Percentiles rank a stretch among this genome's conserved stretches.
Evolutionary conservation across 257 asterid genomes (phyloP).

Genomic region (Jacaranda copaia): DNA sequence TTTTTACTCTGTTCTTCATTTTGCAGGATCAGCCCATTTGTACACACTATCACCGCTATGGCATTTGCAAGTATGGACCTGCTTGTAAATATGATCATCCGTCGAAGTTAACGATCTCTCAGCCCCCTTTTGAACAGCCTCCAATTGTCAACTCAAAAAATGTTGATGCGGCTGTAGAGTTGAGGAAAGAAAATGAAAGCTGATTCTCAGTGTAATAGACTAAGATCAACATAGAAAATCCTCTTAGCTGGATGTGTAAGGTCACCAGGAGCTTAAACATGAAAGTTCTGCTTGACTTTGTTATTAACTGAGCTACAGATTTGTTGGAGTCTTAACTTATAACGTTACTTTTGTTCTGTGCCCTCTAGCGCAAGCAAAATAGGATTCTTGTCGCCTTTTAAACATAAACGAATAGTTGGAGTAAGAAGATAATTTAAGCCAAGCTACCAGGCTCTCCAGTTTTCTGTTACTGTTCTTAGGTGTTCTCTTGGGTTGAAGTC

Average conservation of each 20-base stretch:
- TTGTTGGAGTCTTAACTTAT: no score
- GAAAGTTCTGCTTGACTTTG: no score
- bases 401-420: no score
- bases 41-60: conserved; percentile 76
- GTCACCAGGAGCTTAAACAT: no score
- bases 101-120: conserved; percentile 47
- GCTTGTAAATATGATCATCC: conserved; percentile 92
- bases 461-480: no score
- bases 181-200: conserved; percentile 46
- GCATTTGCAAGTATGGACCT: conserved; percentile 95
- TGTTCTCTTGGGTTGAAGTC: no score
- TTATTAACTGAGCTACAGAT: no score
- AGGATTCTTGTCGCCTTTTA: no score
- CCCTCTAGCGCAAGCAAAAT: no score
- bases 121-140: conserved; percentile 44
- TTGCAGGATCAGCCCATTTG: conserved; percentile 86
- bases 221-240: neutral
- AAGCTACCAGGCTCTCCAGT: no score
- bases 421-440: no score
- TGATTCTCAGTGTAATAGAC: neutral
- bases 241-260: neutral
- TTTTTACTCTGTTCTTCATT: neutral
- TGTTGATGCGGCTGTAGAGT: conserved; percentile 45
- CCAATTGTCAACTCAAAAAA: conserved; percentile 29
- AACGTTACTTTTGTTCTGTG: no score